A percentile compares a stretch with the other conserved stretches of the same genome.
phyloP scores from a whole-genome alignment of 805 yeast species.

The Yarrowia deformans region DNA sequence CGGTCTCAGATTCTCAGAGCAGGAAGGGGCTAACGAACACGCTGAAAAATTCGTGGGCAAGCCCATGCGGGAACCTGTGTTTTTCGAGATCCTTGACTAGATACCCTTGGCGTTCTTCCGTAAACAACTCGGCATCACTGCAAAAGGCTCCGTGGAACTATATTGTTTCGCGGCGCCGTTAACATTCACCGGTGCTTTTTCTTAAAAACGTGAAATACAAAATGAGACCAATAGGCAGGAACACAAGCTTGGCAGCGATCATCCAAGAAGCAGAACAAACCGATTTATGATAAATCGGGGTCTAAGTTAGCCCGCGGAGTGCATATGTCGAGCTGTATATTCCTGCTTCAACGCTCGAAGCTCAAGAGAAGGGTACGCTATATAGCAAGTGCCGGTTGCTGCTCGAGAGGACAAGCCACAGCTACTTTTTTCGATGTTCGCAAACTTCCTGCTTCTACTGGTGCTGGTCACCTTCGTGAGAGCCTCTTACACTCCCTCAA shows the following conservation, averaged over 20 bases:
- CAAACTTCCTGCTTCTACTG: conserved; percentile 6
- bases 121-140: too few species aligned
- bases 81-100: background rate
- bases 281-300: conserved; percentile 1
- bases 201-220: background rate
- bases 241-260: background rate
- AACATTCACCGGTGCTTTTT: background rate
- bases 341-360: background rate
- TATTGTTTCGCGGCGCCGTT: background rate
- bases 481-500: conserved; percentile 1
- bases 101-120: too few species aligned
- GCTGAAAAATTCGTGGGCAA: too few species aligned
- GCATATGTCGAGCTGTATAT: conserved; percentile 13
- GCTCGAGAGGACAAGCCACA: background rate
- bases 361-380: background rate
- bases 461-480: conserved; percentile 13
- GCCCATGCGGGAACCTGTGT: too few species aligned
- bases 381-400: background rate
- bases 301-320: background rate
- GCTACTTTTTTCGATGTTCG: background rate
- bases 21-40: background rate
- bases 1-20: background rate
- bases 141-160: conserved; percentile 8
- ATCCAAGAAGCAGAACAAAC: background rate
- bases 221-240: background rate